Evolutionary conservation across 257 asterid species (phyloP), one percentile per base, ranked within the genome.

Genomic region (Galeopsis tetrahit): DNA sequence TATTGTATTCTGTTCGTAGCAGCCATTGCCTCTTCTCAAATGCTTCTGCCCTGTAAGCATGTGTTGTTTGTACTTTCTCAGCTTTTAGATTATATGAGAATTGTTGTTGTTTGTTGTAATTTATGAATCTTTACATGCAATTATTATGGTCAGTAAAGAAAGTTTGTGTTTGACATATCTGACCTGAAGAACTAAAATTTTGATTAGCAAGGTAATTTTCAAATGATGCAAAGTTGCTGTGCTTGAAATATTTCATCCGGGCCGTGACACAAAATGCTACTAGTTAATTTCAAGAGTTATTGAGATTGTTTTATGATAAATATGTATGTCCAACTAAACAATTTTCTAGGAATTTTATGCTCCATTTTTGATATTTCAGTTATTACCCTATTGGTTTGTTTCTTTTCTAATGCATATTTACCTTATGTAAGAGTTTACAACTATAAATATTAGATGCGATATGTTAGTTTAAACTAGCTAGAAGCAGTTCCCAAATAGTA

Each of bases 31-130:
- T 85, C 88, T 68, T 82, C 90, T 91, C 80, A 69, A 78, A 78
- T 80, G 83, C 89, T 85, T 79, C 89, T 79, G 62, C 73, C 75
- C 72, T 86, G 93, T 86, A 90, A 88, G 88, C 89, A 77, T 82
- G 73, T 79, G 79, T 80, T 86, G 86, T 78, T 81, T 81, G 88
- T 78, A 75, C 81, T 77, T 53, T 67, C 66, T 69, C 77, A 77
- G 79, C 59, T 69, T 78, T 72, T 80, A 78, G 86, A 73, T 84
- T 73, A 88, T 90, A 84, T 61, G 78, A 74, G 78, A 66, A 76
- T 76, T 82, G 81, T 66, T 83, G 86, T 79, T 75, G 48, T 73
- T 82, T 80, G 84, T 65, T 71, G 79, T 76, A 75, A 75, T 59
- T 81, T 57, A 76, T 63, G 73, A 33, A 66, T 80, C 52, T 77